Evolutionary conservation across 2,329 filamentous ascomycete genomes (phyloP), one percentile per base, ranked within the genome.

Genomic region (Trichoderma gracile): DNA sequence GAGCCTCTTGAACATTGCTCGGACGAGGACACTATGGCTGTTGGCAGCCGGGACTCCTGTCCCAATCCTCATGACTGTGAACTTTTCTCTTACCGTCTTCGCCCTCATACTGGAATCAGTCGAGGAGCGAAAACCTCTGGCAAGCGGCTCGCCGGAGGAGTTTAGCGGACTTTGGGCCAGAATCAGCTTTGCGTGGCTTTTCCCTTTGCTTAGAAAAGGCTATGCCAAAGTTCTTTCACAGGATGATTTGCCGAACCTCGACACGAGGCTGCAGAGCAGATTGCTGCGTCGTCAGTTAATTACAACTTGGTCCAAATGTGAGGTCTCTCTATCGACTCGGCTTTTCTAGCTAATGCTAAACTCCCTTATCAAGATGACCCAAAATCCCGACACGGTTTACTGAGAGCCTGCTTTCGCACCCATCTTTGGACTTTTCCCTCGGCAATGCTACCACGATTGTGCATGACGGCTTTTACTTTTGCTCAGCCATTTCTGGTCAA

Each of bases 401-500:
- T 66, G 10, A 38, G 23, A 25, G 66, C 65, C 6, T 70, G 66
- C 21, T 60, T 73, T 10, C 55, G 57, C 5, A 56, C 55, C 19
- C 70, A 69, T n/a, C 43, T 68, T 0, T 5, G 47, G 0, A 61
- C 70, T 0, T 68, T 72, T 17, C 42, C 69, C 8, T 66, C 67
- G 0, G 67, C 67, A 1, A 30, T 71, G 12, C 46, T 72, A 0
- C 71, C 72, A 2, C 68, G 73, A 19, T 67, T 75, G 1, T 67
- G 66, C 30, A 57, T 69, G 7, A 68, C 71, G 0, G 67, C 65
- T 5, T 71, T 74, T 15, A 71, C 66, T 5, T 75, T 75, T 61
- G 55, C 68, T 1, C 73, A 74, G 47, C 73, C 73, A 0, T 71
- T 75, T 47, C 66, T 75, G 3, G 71, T 75, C 45, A 68, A 71